Conservation (phyloP, 2,329 filamentous ascomycete genomes). For the Alternaria gansuensis region DNA sequence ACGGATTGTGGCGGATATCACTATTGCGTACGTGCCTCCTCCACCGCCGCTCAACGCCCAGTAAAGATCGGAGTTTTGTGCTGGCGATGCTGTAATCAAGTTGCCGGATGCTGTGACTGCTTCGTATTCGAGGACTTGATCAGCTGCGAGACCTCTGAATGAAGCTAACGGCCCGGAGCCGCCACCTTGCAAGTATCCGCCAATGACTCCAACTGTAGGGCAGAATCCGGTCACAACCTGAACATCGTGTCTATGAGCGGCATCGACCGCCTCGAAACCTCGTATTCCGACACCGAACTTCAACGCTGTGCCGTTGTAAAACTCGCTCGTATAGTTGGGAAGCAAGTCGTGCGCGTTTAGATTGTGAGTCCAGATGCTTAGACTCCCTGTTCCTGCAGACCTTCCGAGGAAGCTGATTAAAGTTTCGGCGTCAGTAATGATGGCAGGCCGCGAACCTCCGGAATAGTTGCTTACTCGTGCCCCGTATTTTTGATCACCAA, state of each 20-base stretch:
- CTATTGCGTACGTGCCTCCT: constrained; percentile 43
- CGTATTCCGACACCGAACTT: neutral
- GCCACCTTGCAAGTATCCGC: neutral
- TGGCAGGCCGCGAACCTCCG: too few relatives aligned
- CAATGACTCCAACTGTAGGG: neutral
- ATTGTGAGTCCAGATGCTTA: constrained; percentile 2
- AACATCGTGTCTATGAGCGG: too few relatives aligned
- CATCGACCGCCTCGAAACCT: neutral
- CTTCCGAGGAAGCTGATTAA: neutral
- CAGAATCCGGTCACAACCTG: neutral
- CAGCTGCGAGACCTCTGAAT: constrained; percentile 37
- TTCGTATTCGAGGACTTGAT: constrained; percentile 42
- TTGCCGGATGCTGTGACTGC: constrained; percentile 44
- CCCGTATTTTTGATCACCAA: neutral
- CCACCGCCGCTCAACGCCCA: constrained; percentile 49
- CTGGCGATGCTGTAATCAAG: constrained; percentile 36
- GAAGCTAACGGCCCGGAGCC: neutral
- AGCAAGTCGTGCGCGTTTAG: neutral
- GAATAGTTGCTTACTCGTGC: too few relatives aligned
- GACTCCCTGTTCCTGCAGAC: neutral
- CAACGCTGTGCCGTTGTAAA: neutral
- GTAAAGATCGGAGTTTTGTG: constrained; percentile 46
- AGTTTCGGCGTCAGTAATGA: too few relatives aligned
- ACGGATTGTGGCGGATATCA: constrained; percentile 38
- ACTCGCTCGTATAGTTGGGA: neutral